Evolutionary conservation across 192 early-diverging fungal species (phyloP), one percentile per base, ranked within the genome.

Genomic region (Podila epigama): DNA sequence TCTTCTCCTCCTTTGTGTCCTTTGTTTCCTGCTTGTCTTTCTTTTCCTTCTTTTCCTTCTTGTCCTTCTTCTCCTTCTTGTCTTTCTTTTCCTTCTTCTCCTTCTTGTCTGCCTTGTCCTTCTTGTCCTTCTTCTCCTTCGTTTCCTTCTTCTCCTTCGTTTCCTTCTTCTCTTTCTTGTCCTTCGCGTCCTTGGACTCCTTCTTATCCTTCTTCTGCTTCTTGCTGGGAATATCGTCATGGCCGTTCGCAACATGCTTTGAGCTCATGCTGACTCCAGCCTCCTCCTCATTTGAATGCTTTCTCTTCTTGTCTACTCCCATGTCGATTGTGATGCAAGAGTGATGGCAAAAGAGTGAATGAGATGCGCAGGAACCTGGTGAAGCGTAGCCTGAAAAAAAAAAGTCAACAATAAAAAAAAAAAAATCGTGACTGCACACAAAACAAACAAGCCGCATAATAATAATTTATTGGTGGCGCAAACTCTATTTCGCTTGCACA

Each of bases 291-390:
- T 65, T 72, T 34, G 56, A 39, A 35, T 52, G 63, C 52, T 75
- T 75, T 51, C 63, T 32, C 48, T 66, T 75, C 70, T 61, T 75
- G 70, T 75, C 64, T 9, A 34, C 18, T 31, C 44, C 57, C 50
- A 22, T 50, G 31, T 33, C 44, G 60, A 48, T 15, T 42, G 60
- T 22, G 18, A 33, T 51, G 51, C 51, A 34, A 58, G 22, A 27
- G 3, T 22, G 15, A 48, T 22, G 20, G 44, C 25, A n/a, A 9
- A 44, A n/a, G 1, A 20, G 44, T 9, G 44, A 48, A 20, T 5
- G 20, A 18, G 25, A 48, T 48, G 44, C 20, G 5, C n/a, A 10
- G 7, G n/a, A 48, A 9, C n/a, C 7, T 9, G 44, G 1, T 6
- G n/a, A 5, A 6, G 18, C 44, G 1, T 22, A 22, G 44, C 11